Percentiles rank a stretch among this genome's conserved stretches.
phyloP scores from a whole-genome alignment of 2,329 filamentous ascomycete genomes.

The Aspergillus neotritici region DNA sequence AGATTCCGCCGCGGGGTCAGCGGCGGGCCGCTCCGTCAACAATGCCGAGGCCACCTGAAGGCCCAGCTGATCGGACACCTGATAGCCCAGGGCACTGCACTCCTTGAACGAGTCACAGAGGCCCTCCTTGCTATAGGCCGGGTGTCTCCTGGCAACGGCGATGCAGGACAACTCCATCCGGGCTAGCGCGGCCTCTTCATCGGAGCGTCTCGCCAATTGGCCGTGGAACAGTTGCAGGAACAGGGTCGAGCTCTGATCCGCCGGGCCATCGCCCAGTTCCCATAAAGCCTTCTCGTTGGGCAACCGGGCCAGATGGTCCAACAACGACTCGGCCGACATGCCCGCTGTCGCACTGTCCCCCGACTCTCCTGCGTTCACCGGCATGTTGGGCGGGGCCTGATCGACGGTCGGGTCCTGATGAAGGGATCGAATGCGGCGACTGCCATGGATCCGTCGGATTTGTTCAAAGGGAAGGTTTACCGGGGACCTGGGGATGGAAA shows the following conservation, averaged over 20 bases:
- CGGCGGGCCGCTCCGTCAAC: slow-evolving; percentile 21
- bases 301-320: slow-evolving; percentile 26
- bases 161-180: slow-evolving; percentile 34
- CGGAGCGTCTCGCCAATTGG: slow-evolving; percentile 24
- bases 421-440: not conserved
- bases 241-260: slow-evolving; percentile 36
- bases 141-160: slow-evolving; percentile 36
- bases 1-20: slow-evolving; percentile 3
- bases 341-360: not conserved
- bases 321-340: slow-evolving; percentile 14
- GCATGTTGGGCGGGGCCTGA: not conserved
- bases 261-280: slow-evolving; percentile 33
- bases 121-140: slow-evolving; percentile 30
- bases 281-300: slow-evolving; percentile 25
- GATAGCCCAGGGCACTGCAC: slow-evolving; percentile 29
- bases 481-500: slow-evolving; percentile 12
- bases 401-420: not conserved
- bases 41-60: slow-evolving; percentile 35
- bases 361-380: not conserved
- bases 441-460: slow-evolving; percentile 24
- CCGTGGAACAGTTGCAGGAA: slow-evolving; percentile 41
- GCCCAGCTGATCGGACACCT: slow-evolving; percentile 31
- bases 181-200: slow-evolving; percentile 25
- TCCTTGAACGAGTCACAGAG: slow-evolving; percentile 32
- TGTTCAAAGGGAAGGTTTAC: slow-evolving; percentile 20